Conservation (phyloP, 495 filamentous ascomycete genomes). For the Daldinia concentrica region DNA sequence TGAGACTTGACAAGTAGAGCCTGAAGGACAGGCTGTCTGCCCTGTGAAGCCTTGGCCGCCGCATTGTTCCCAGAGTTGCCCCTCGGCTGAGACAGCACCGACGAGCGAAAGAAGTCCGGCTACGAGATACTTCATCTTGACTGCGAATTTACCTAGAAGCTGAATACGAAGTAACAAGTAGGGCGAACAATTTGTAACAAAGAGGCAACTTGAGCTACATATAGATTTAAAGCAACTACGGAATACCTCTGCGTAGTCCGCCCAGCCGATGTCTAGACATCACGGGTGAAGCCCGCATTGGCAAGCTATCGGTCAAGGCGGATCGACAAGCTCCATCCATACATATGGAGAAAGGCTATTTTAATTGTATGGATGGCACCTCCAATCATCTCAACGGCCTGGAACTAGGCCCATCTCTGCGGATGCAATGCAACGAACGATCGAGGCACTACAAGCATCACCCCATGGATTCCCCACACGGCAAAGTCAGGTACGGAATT, state of each 20-base stretch:
- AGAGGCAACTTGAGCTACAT: background rate
- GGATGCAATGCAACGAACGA: slow-evolving; percentile 31
- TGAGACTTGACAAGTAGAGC: slow-evolving; percentile 53
- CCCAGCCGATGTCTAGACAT: slow-evolving; percentile 3
- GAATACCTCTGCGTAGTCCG: background rate
- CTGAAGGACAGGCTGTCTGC: slow-evolving; percentile 54
- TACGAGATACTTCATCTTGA: slow-evolving; percentile 43
- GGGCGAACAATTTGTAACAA: background rate
- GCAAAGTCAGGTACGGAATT: slow-evolving; percentile 20
- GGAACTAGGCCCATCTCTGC: background rate
- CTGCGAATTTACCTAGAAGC: background rate
- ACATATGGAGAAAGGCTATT: slow-evolving; percentile 27
- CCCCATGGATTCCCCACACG: slow-evolving; percentile 34
- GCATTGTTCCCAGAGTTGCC: slow-evolving; percentile 56
- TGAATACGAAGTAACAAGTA: background rate
- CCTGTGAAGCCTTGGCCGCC: slow-evolving; percentile 60
- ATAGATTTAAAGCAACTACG: background rate
- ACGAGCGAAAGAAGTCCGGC: slow-evolving; percentile 34
- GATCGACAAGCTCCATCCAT: slow-evolving; percentile 41
- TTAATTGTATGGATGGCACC: slow-evolving; percentile 5
- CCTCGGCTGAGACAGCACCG: slow-evolving; percentile 27
- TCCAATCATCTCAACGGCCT: slow-evolving; percentile 28
- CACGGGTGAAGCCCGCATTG: background rate
- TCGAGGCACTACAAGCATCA: slow-evolving; percentile 27
- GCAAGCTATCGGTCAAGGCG: slow-evolving; percentile 26